Evolutionary conservation across 1,139 yeast species (phyloP), one percentile per base, ranked within the genome.

Genomic region (Pichia sp.): DNA sequence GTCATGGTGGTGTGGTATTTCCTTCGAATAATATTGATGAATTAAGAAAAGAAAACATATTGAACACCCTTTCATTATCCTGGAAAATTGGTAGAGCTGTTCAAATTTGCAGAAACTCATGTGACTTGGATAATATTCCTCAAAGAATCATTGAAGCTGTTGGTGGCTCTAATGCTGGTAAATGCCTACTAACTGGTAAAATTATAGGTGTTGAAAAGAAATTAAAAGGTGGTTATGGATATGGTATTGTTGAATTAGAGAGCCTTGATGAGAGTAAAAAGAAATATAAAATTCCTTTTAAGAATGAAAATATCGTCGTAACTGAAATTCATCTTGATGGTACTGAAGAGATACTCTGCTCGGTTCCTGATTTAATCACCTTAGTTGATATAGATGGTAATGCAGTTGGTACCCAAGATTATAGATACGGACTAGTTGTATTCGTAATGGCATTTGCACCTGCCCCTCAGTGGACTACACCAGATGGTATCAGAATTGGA

Each of bases 151-250:
- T 38, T 38, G 34, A 38, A n/a, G 20, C 40, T 10, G 4, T 27
- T 17, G 34, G 34, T 27, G 40, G 34, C 9, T 11, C 32, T 17
- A 28, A 14, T 6, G 14, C 40, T 12, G 40, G 22, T 9, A 38
- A 27, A 15, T 20, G n/a, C 14, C 14, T 38, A 9, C 18, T 38
- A 4, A 20, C 40, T 31, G 40, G 32, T 28, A 38, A 38, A 38
- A 38, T 38, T 7, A 20, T 38, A 10, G 22, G 40, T n/a, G 40
- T 38, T n/a, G 33, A 38, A 27, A 38, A 38, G 33, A 38, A 28
- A 28, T 31, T 27, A 9, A 17, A 18, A 14, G 22, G 3, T n/a
- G 33, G 33, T 27, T 20, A 38, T 38, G 34, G 20, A 14, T 38
- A 38, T 17, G 40, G 40, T 28, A 20, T 18, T 6, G 40, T 38